A percentile compares a stretch with the other conserved stretches of the same genome.
Evolutionary conservation across 768 basidiomycete species (phyloP).

Genomic region (Lactarius tabidus): DNA sequence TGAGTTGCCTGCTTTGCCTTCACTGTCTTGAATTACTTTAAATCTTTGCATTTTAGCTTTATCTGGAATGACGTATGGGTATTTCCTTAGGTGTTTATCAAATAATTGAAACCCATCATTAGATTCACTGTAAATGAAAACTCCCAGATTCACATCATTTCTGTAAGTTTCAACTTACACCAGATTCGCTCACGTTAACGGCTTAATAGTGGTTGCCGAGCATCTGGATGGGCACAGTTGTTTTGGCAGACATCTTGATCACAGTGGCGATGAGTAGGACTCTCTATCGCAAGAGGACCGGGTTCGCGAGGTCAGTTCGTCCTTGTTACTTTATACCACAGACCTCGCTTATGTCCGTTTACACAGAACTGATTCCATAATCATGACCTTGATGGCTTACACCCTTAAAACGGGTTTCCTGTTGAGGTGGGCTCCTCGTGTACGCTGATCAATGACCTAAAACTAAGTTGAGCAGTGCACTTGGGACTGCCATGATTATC

Average conservation of each 20-base stretch:
- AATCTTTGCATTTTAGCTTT: background rate
- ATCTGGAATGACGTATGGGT: background rate
- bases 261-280: background rate
- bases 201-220: background rate
- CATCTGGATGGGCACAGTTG: background rate
- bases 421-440: background rate
- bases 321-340: background rate
- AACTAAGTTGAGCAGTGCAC: background rate
- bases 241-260: background rate
- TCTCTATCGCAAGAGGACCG: background rate
- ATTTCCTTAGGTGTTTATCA: background rate
- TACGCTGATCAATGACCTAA: background rate
- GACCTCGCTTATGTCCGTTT: background rate
- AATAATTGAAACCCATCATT: background rate
- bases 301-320: background rate
- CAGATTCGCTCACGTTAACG: background rate
- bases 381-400: too few relatives aligned
- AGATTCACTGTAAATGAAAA: background rate
- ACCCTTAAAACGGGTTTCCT: background rate
- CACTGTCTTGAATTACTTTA: background rate
- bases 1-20: background rate
- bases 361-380: background rate
- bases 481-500: background rate
- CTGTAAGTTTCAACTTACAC: background rate
- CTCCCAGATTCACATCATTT: background rate